Evolutionary conservation across 2,329 filamentous ascomycete species (phyloP).

Genomic region (Stachybotrys chlorohalonatus): DNA sequence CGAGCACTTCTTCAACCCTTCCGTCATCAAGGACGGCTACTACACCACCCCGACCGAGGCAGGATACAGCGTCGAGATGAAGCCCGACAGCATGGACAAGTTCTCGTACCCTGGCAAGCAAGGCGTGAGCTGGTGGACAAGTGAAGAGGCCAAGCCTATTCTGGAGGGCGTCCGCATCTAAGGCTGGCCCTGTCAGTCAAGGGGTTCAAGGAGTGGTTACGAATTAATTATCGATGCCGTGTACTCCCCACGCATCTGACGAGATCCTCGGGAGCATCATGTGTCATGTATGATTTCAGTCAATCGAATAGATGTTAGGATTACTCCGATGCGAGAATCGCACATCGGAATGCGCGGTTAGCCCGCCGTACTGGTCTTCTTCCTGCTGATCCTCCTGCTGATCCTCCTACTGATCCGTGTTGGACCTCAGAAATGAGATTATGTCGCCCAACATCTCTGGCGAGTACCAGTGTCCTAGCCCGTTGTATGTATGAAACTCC

Average conservation of each 20-base stretch:
- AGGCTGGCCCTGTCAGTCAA: neutral
- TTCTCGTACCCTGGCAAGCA: conserved; percentile 70
- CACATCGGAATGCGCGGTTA: neutral
- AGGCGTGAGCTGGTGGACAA: conserved; percentile 79
- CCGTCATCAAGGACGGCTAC: conserved; percentile 73
- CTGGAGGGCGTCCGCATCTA: conserved; percentile 53
- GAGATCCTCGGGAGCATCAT: neutral
- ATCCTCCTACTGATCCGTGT: neutral
- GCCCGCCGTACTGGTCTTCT: neutral
- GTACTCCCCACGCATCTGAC: neutral
- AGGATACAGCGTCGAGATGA: conserved; percentile 93
- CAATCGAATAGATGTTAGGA: neutral
- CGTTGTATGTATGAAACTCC: conserved; percentile 27
- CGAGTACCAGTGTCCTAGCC: conserved; percentile 36
- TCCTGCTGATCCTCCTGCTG: neutral
- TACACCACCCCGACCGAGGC: conserved; percentile 77
- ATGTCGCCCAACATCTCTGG: conserved; percentile 29
- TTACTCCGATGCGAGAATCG: neutral
- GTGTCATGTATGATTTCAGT: neutral
- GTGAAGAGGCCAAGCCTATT: conserved; percentile 67
- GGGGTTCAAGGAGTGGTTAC: neutral
- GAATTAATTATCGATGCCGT: neutral
- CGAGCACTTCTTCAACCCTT: conserved; percentile 83
- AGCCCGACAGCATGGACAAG: conserved; percentile 72
- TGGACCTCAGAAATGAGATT: conserved; percentile 16